A percentile compares a stretch with the other conserved stretches of the same genome.
Evolutionary conservation across 129 eudicot genomes (phyloP).

Genomic region (Lactuca sativa): DNA sequence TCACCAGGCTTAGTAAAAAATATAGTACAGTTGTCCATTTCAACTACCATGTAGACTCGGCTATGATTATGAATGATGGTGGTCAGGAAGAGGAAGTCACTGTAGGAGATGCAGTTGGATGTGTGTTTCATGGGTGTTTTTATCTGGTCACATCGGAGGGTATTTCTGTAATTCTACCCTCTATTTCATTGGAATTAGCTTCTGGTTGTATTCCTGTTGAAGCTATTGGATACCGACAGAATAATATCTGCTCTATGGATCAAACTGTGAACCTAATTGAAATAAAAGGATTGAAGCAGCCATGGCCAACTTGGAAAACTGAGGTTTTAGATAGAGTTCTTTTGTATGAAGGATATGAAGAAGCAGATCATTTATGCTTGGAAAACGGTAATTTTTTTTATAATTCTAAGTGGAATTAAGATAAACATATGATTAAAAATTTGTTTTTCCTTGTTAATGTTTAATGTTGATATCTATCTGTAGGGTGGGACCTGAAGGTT

Average conservation of each 20-base stretch:
- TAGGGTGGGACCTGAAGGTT: constrained; percentile 78
- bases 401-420: constrained; percentile 16
- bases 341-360: constrained; percentile 84
- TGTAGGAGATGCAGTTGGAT: constrained; percentile 69
- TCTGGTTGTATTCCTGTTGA: constrained; percentile 70
- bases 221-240: constrained; percentile 59
- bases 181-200: constrained; percentile 48
- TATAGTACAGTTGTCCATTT: constrained; percentile 49
- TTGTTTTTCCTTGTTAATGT: neutral
- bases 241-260: constrained; percentile 22
- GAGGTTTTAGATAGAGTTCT: constrained; percentile 86
- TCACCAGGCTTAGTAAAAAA: constrained; percentile 57
- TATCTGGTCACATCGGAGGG: constrained; percentile 69
- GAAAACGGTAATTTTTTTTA: constrained; percentile 63
- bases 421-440: constrained; percentile 10
- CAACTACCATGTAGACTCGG: constrained; percentile 45
- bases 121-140: constrained; percentile 64
- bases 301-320: constrained; percentile 78
- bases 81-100: constrained; percentile 54
- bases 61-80: constrained; percentile 21
- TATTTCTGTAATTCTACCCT: constrained; percentile 83
- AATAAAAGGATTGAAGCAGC: constrained; percentile 33
- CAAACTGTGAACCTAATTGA: constrained; percentile 47
- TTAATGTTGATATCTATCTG: constrained; percentile 27
- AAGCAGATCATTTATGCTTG: constrained; percentile 77